A percentile compares a stretch with the other conserved stretches of the same genome.
Conservation (phyloP, 441 rosid genomes). For the Iberis amara region DNA sequence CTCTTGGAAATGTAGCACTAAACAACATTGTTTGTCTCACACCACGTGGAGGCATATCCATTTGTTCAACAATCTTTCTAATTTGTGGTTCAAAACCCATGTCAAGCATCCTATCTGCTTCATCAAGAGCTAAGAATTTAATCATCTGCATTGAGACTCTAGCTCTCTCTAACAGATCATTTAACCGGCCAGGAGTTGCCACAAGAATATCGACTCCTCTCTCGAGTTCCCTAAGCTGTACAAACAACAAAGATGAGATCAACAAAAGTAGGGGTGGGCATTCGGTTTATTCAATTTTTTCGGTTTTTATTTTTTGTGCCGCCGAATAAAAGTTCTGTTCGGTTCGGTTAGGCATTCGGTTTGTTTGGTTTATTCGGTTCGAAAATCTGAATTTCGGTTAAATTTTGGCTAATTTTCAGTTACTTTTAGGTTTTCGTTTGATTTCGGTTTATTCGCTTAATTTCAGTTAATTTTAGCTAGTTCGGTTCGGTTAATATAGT, state of each 20-base stretch:
- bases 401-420: too few species aligned
- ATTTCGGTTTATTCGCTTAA: too few species aligned
- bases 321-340: too few species aligned
- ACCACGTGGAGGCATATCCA: slow-evolving; percentile 61
- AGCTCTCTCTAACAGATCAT: slow-evolving; percentile 59
- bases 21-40: slow-evolving; percentile 57
- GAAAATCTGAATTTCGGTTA: too few species aligned
- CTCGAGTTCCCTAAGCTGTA: slow-evolving; percentile 57
- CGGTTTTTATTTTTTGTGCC: too few species aligned
- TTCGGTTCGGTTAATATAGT: too few species aligned
- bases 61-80: slow-evolving; percentile 58
- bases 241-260: slow-evolving; percentile 22
- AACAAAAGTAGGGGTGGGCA: too few species aligned
- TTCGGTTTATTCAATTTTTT: too few species aligned
- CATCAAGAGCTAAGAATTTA: slow-evolving; percentile 53
- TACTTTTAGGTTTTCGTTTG: too few species aligned
- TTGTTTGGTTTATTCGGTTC: too few species aligned
- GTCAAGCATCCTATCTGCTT: slow-evolving; percentile 71
- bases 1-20: slow-evolving; percentile 62
- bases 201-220: slow-evolving; percentile 62
- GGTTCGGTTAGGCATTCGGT: too few species aligned
- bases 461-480: too few species aligned
- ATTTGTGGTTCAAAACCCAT: slow-evolving; percentile 72
- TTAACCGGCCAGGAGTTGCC: slow-evolving; percentile 61
- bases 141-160: slow-evolving; percentile 54